Conservation (phyloP, 2,329 filamentous ascomycete species). For the Monosporascus sp. region DNA sequence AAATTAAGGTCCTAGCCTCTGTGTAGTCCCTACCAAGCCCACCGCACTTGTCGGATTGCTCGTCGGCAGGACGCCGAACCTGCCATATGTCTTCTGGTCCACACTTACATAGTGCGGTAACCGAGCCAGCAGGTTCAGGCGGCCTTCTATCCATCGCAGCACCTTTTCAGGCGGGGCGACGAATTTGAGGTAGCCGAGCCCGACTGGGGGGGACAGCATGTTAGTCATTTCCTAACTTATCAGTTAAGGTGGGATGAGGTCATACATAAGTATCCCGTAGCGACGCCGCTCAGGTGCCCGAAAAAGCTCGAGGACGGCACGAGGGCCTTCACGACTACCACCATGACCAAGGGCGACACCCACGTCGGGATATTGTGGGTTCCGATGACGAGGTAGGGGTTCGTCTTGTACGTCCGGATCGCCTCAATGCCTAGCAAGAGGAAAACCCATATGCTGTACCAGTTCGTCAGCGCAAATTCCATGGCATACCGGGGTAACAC, state of each 20-base stretch:
- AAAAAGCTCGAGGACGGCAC: slow-evolving; percentile 78
- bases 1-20: slow-evolving; percentile 61
- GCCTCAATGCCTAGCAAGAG: slow-evolving; percentile 79
- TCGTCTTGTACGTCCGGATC: slow-evolving; percentile 75
- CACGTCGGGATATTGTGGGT: slow-evolving; percentile 78
- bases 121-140: slow-evolving; percentile 76
- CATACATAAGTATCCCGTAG: slow-evolving; percentile 81
- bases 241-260: neutral
- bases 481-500: neutral
- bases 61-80: slow-evolving; percentile 81
- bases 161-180: slow-evolving; percentile 85
- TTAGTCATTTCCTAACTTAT: slow-evolving; percentile 13
- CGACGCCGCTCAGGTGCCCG: slow-evolving; percentile 80
- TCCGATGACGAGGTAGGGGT: slow-evolving; percentile 68
- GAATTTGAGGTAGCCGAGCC: slow-evolving; percentile 82
- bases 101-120: slow-evolving; percentile 91
- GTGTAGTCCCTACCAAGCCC: slow-evolving; percentile 59
- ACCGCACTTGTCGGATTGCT: slow-evolving; percentile 40
- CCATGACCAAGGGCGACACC: slow-evolving; percentile 77
- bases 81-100: slow-evolving; percentile 91
- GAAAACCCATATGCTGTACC: slow-evolving; percentile 80
- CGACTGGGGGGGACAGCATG: slow-evolving; percentile 48
- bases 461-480: slow-evolving; percentile 13
- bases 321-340: slow-evolving; percentile 70
- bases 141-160: slow-evolving; percentile 81